Evolutionary conservation across 495 filamentous ascomycete genomes (phyloP).

Genomic region (Neurospora sp.): DNA sequence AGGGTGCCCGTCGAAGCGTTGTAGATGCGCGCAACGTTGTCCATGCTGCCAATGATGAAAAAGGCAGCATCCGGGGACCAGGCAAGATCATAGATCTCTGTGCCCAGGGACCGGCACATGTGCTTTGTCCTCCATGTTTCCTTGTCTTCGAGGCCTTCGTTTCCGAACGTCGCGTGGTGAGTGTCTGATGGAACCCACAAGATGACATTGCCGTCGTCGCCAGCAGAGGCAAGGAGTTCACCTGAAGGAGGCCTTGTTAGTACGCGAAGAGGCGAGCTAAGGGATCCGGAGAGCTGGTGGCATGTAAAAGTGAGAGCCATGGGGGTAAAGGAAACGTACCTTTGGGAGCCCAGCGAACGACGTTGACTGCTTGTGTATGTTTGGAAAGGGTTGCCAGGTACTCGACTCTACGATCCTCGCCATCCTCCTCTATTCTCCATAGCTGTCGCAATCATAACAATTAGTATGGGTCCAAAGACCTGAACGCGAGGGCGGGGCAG

Average conservation of each 20-base stretch:
- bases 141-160: slow-evolving; percentile 83
- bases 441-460: slow-evolving; percentile 41
- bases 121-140: slow-evolving; percentile 95
- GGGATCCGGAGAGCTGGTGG: neutral
- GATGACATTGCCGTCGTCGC: slow-evolving; percentile 93
- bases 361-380: slow-evolving; percentile 97
- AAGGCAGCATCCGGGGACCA: slow-evolving; percentile 96
- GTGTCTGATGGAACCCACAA: slow-evolving; percentile 86
- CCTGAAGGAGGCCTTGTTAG: slow-evolving; percentile 42
- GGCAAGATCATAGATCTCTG: slow-evolving; percentile 94
- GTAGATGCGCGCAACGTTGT: slow-evolving; percentile 95
- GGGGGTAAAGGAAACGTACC: slow-evolving; percentile 38
- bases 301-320: neutral
- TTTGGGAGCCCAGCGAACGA: slow-evolving; percentile 88
- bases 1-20: slow-evolving; percentile 85
- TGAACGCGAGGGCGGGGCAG: slow-evolving; percentile 1
- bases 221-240: slow-evolving; percentile 86
- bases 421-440: slow-evolving; percentile 80
- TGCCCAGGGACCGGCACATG: slow-evolving; percentile 87
- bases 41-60: slow-evolving; percentile 98
- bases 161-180: slow-evolving; percentile 54
- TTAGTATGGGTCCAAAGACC: neutral
- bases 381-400: slow-evolving; percentile 87
- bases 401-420: slow-evolving; percentile 78
- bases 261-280: neutral